Percentiles rank a stretch among this genome's conserved stretches.
phyloP scores from a whole-genome alignment of 2,329 filamentous ascomycete species.

The Monosporascus sp. region DNA sequence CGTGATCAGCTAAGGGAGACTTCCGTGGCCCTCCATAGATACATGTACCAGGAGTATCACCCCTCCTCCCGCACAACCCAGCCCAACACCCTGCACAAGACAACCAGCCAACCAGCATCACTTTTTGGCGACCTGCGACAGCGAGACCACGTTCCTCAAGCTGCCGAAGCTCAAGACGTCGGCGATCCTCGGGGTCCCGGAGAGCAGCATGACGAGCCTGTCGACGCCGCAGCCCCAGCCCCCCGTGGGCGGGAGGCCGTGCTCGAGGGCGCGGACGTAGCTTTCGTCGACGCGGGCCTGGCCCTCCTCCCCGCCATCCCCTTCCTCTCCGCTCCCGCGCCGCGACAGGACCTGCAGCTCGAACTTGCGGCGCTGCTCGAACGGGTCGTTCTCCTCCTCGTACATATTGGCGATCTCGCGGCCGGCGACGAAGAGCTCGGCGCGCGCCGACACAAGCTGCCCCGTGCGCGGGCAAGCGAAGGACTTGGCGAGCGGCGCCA shows the following conservation, averaged over 20 bases:
- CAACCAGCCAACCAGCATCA: not conserved
- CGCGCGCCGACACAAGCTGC: slow-evolving; percentile 73
- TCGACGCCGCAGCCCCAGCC: slow-evolving; percentile 96
- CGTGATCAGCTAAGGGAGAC: no score
- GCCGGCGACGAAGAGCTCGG: slow-evolving; percentile 76
- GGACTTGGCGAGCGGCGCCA: slow-evolving; percentile 87
- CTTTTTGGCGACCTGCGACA: slow-evolving; percentile 30
- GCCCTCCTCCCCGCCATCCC: slow-evolving; percentile 39
- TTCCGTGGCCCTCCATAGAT: no score
- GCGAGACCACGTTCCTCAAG: slow-evolving; percentile 60
- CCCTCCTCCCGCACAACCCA: no score
- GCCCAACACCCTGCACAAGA: no score
- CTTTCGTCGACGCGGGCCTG: slow-evolving; percentile 62
- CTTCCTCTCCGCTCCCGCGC: slow-evolving; percentile 31
- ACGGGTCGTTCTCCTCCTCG: slow-evolving; percentile 93
- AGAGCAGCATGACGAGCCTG: slow-evolving; percentile 84
- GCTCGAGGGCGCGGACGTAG: slow-evolving; percentile 79
- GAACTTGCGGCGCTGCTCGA: slow-evolving; percentile 81
- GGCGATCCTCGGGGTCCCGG: slow-evolving; percentile 69
- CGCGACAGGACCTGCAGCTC: slow-evolving; percentile 40
- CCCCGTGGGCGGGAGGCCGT: slow-evolving; percentile 88
- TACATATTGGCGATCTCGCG: slow-evolving; percentile 93
- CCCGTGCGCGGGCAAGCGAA: slow-evolving; percentile 62
- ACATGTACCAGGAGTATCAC: no score
- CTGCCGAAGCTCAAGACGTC: slow-evolving; percentile 89